phyloP scores from a whole-genome alignment of 2,329 filamentous ascomycete species.

The Penicillium brevicompactum region DNA sequence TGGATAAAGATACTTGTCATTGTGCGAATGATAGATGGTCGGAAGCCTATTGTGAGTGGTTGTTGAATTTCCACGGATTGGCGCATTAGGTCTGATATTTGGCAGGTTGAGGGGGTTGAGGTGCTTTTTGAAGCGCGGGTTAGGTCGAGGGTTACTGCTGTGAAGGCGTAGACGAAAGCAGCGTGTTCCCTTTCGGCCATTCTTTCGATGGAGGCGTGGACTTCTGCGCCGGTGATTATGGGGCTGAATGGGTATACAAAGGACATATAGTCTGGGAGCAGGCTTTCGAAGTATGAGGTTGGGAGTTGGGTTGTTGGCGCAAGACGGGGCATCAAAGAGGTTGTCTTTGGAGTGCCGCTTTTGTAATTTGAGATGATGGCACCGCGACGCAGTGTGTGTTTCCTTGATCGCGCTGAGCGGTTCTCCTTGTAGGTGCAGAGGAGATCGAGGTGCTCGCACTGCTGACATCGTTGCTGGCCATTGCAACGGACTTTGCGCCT shows the following conservation, averaged over 20 bases:
- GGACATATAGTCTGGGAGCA: conserved; percentile 48
- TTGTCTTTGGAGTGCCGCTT: background rate
- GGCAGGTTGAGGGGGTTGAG: conserved; percentile 28
- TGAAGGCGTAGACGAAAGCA: conserved; percentile 50
- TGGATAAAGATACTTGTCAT: conserved; percentile 58
- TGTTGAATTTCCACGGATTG: conserved; percentile 40
- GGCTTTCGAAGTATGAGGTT: conserved; percentile 39
- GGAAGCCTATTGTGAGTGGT: conserved; percentile 42
- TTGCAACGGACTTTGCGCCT: conserved; percentile 52
- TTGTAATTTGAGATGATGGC: conserved; percentile 47
- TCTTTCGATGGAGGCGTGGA: conserved; percentile 32
- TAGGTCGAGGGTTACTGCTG: conserved; percentile 49
- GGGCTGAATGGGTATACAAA: conserved; percentile 53
- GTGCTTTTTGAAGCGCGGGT: conserved; percentile 25
- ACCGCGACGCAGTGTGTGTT: conserved; percentile 42
- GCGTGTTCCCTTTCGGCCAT: conserved; percentile 46
- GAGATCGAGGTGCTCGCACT: conserved; percentile 48
- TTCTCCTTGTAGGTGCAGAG: conserved; percentile 46
- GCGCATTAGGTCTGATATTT: conserved; percentile 29
- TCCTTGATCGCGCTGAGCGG: conserved; percentile 35
- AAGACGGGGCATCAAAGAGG: conserved; percentile 5
- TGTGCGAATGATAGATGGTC: conserved; percentile 48
- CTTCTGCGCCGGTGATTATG: conserved; percentile 46
- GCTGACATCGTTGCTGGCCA: conserved; percentile 47
- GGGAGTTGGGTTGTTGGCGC: conserved; percentile 14